phyloP scores from a whole-genome alignment of 2,329 filamentous ascomycete species.

The Exophiala alcalophila region DNA sequence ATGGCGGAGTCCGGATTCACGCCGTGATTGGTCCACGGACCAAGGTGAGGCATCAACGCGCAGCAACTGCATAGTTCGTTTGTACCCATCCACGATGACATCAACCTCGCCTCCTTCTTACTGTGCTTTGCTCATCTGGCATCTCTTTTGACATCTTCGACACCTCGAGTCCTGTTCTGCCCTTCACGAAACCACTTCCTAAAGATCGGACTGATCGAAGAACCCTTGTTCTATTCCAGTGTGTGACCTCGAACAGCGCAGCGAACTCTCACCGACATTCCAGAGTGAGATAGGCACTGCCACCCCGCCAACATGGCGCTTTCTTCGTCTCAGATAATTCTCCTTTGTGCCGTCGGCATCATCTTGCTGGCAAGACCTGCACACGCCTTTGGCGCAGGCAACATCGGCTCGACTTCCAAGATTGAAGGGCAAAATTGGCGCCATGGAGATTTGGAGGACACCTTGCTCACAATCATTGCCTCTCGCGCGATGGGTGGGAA shows the following conservation, averaged over 20 bases:
- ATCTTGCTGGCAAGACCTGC: slow-evolving; percentile 66
- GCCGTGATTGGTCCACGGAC: slow-evolving; percentile 8
- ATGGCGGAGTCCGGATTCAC: slow-evolving; percentile 1
- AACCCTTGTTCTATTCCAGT: too few species aligned
- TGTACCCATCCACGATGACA: slow-evolving; percentile 3
- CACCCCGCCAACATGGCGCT: slow-evolving; percentile 24
- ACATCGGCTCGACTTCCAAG: slow-evolving; percentile 74
- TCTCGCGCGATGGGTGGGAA: slow-evolving; percentile 64
- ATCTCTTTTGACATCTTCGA: too few species aligned
- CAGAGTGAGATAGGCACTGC: too few species aligned
- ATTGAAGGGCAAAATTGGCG: slow-evolving; percentile 85
- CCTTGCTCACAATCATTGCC: slow-evolving; percentile 69
- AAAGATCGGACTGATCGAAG: too few species aligned
- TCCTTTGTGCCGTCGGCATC: slow-evolving; percentile 39
- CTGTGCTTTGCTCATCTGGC: not conserved
- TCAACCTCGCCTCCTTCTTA: slow-evolving; percentile 9
- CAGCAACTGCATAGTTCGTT: slow-evolving; percentile 7
- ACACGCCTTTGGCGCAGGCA: slow-evolving; percentile 81
- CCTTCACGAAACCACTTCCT: too few species aligned
- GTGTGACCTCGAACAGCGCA: too few species aligned
- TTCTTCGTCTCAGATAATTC: slow-evolving; percentile 24
- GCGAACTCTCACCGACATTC: too few species aligned
- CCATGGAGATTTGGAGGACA: slow-evolving; percentile 91
- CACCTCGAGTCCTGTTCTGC: too few species aligned
- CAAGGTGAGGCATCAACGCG: slow-evolving; percentile 12